phyloP scores from a whole-genome alignment of 768 basidiomycete genomes.

The Suillus weaverae region DNA sequence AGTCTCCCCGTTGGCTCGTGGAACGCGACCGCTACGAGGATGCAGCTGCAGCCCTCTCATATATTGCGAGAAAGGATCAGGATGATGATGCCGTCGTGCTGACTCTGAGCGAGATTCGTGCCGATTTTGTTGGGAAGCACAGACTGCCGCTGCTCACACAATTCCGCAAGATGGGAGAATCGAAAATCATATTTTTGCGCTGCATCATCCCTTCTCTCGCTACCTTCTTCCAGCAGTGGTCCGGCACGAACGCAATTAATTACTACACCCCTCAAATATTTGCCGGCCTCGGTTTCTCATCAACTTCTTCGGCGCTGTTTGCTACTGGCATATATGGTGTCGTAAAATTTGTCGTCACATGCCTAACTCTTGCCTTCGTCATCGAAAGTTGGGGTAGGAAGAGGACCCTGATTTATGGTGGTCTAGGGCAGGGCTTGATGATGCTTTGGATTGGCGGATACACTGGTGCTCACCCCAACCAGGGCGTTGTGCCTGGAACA shows the following conservation, averaged over 20 bases:
- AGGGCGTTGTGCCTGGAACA: slow-evolving; percentile 26
- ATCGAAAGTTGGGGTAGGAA: slow-evolving; percentile 43
- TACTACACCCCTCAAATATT: slow-evolving; percentile 42
- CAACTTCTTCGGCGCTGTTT: slow-evolving; percentile 32
- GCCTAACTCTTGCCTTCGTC: slow-evolving; percentile 34
- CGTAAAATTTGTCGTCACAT: slow-evolving; percentile 37
- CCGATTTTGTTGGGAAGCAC: slow-evolving; percentile 35
- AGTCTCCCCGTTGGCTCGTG: slow-evolving; percentile 44
- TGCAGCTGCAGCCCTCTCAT: slow-evolving; percentile 32
- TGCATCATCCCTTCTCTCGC: slow-evolving; percentile 34
- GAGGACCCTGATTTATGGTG: slow-evolving; percentile 36
- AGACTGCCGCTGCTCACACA: slow-evolving; percentile 26
- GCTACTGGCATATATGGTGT: slow-evolving; percentile 44
- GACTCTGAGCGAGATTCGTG: slow-evolving; percentile 37
- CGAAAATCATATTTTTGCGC: slow-evolving; percentile 26
- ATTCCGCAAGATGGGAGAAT: slow-evolving; percentile 36
- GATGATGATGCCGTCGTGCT: slow-evolving; percentile 29
- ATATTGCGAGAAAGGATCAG: slow-evolving; percentile 24
- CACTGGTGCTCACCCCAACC: slow-evolving; percentile 29
- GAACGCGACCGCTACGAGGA: slow-evolving; percentile 36
- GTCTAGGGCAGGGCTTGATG: slow-evolving; percentile 34
- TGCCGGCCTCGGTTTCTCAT: slow-evolving; percentile 33
- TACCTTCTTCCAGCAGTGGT: slow-evolving; percentile 40
- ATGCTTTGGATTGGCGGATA: slow-evolving; percentile 41
- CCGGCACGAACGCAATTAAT: slow-evolving; percentile 44